Evolutionary conservation across 2,329 filamentous ascomycete species (phyloP), one percentile per base, ranked within the genome.

Genomic region (Colletotrichum sp.): DNA sequence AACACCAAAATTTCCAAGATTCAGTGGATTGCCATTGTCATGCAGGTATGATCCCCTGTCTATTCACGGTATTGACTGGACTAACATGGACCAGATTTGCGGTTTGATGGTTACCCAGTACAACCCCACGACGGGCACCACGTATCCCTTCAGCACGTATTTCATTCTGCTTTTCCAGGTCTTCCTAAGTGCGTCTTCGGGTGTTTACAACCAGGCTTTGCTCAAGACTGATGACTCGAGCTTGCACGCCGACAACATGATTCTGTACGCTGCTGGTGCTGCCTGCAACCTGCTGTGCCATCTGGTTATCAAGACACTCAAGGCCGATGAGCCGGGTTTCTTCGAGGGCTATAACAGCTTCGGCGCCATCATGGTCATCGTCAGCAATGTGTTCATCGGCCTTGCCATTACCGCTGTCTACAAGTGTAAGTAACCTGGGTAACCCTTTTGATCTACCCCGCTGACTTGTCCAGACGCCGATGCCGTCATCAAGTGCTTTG

Each of bases 171-270:
- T 82, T 28, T 81, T 83, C 69, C 81, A 84, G 71, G 81, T 81
- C 21, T 81, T 81, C 55, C 76, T 84, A 36, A 82, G 82, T 62
- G 82, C 83, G 4, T 72, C 80, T 6, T 80, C 83, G 12, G 81
- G 83, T 36, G 83, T 84, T 16, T 83, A 84, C 72, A 84, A 85
- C 75, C 83, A 85, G 78, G 79, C 78, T 12, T 79, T 85, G 28
- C 78, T 83, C 36, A 82, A 84, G 76, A 78, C 75, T 64, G 80
- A 81, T 34, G 79, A 81, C 63, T 81, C 81, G 16, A 84, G 82
- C 30, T 71, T 84, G 32, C 82, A 84, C 72, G 82, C 80, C 15
- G 80, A 81, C 70, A 84, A 84, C 68, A 83, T 82, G 76, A 79
- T 80, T 3, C 78, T 84, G 3, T 84, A 84, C 76, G 81, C 79